A percentile compares a stretch with the other conserved stretches of the same genome.
phyloP scores from a whole-genome alignment of 1,284 basidiomycete species.

The Trametes hirsuta region DNA sequence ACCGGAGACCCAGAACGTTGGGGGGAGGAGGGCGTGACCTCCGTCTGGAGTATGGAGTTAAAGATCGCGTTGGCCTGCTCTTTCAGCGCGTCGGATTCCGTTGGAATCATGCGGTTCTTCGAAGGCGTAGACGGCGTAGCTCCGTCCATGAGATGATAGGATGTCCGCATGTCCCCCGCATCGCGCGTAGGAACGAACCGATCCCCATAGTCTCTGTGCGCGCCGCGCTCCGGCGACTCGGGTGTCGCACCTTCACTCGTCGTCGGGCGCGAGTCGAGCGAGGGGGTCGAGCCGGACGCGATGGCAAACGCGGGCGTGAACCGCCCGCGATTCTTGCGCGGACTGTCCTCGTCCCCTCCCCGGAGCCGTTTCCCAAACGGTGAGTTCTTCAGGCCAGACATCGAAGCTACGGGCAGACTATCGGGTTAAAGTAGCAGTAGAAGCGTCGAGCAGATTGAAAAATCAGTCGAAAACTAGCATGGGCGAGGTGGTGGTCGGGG shows the following conservation, averaged over 20 bases:
- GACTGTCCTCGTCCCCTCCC: slow-evolving; percentile 57
- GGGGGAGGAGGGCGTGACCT: slow-evolving; percentile 73
- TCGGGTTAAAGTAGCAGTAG: slow-evolving; percentile 18
- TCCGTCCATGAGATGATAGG: slow-evolving; percentile 77
- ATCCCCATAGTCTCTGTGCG: slow-evolving; percentile 68
- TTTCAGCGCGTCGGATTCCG: slow-evolving; percentile 78
- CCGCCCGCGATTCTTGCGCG: slow-evolving; percentile 53
- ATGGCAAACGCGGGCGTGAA: slow-evolving; percentile 58
- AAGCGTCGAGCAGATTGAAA: slow-evolving; percentile 22
- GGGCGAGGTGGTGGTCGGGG: slow-evolving; percentile 25
- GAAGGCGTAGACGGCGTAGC: slow-evolving; percentile 66
- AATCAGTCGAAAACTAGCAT: slow-evolving; percentile 33
- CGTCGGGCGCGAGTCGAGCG: slow-evolving; percentile 55
- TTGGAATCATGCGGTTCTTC: slow-evolving; percentile 72
- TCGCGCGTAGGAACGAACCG: slow-evolving; percentile 77
- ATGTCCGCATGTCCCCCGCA: slow-evolving; percentile 71
- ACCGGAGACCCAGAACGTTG: slow-evolving; percentile 62
- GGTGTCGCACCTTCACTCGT: slow-evolving; percentile 59
- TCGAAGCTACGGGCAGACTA: slow-evolving; percentile 33
- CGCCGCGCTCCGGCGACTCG: slow-evolving; percentile 53
- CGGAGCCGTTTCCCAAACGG: slow-evolving; percentile 79
- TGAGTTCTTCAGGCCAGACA: slow-evolving; percentile 79
- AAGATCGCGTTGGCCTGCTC: slow-evolving; percentile 83
- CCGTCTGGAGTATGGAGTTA: slow-evolving; percentile 71
- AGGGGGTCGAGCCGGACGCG: slow-evolving; percentile 49